phyloP scores from a whole-genome alignment of 257 asterid genomes.

The Solanum megistacrolobum region DNA sequence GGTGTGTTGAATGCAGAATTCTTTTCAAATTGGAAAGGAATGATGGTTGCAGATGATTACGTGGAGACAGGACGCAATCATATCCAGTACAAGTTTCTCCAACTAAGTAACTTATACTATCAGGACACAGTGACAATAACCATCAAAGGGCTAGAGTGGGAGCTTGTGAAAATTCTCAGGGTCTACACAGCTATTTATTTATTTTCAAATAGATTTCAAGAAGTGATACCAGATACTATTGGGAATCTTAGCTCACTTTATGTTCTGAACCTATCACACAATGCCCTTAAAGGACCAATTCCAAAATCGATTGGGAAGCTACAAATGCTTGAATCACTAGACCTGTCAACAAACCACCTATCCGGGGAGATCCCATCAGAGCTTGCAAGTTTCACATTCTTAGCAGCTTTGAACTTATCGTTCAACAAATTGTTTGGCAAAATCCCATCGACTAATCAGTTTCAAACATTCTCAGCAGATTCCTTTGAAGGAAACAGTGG shows the following conservation, averaged over 20 bases:
- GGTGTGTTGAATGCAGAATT: too few species aligned
- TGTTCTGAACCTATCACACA: slow-evolving; percentile 33
- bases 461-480: slow-evolving; percentile 26
- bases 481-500: slow-evolving; percentile 38
- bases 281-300: slow-evolving; percentile 21
- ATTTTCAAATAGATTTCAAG: background rate
- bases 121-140: slow-evolving; percentile 45
- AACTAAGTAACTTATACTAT: slow-evolving; percentile 19
- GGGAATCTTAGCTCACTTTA: slow-evolving; percentile 23
- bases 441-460: slow-evolving; percentile 33
- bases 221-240: slow-evolving; percentile 19
- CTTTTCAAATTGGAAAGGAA: slow-evolving; percentile 16
- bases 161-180: slow-evolving; percentile 45
- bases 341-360: slow-evolving; percentile 30
- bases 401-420: slow-evolving; percentile 39
- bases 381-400: slow-evolving; percentile 34
- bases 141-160: slow-evolving; percentile 43
- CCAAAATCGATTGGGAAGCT: slow-evolving; percentile 20
- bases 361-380: slow-evolving; percentile 32
- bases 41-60: slow-evolving; percentile 7
- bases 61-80: background rate
- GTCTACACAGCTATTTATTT: slow-evolving; percentile 22
- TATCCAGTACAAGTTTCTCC: slow-evolving; percentile 6
- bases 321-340: slow-evolving; percentile 23
- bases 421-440: slow-evolving; percentile 27